Percentiles rank a stretch among this genome's conserved stretches.
These are phyloP conservation scores for Aspergillus sclerotialis DNA, from an alignment of 2,329 filamentous ascomycete species.

Conservation along the genomic window DNA sequence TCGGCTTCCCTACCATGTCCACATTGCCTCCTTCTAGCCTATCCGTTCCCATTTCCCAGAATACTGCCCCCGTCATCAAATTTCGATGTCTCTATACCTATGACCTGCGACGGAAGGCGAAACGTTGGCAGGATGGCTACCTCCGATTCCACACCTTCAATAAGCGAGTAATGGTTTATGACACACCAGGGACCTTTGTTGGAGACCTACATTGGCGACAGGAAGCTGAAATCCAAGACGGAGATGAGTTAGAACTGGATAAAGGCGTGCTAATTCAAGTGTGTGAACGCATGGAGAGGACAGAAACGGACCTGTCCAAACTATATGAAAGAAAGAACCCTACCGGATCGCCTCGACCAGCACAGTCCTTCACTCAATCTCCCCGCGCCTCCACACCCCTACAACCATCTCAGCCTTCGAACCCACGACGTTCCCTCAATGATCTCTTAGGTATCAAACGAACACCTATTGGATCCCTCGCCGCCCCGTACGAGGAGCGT, in stretches of 20 bases:
- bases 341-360: slow-evolving; percentile 22
- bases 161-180: slow-evolving; percentile 82
- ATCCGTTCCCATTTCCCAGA: slow-evolving; percentile 47
- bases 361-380: slow-evolving; percentile 33
- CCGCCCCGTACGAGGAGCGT: slow-evolving; percentile 58
- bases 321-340: slow-evolving; percentile 63
- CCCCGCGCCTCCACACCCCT: slow-evolving; percentile 31
- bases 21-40: slow-evolving; percentile 21
- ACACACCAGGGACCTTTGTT: slow-evolving; percentile 70
- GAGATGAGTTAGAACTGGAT: slow-evolving; percentile 75
- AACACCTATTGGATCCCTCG: slow-evolving; percentile 56
- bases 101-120: slow-evolving; percentile 78
- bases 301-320: slow-evolving; percentile 70
- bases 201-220: slow-evolving; percentile 78
- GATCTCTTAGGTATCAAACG: slow-evolving; percentile 60
- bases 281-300: slow-evolving; percentile 63
- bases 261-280: slow-evolving; percentile 74
- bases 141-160: slow-evolving; percentile 89
- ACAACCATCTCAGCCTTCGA: slow-evolving; percentile 24
- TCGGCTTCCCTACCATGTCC: slow-evolving; percentile 1
- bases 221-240: slow-evolving; percentile 63
- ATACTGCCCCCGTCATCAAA: slow-evolving; percentile 69
- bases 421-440: slow-evolving; percentile 52
- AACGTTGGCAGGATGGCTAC: slow-evolving; percentile 88
- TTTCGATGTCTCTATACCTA: slow-evolving; percentile 82